phyloP scores from a whole-genome alignment of 2,329 filamentous ascomycete species.

The Dothistroma pini region DNA sequence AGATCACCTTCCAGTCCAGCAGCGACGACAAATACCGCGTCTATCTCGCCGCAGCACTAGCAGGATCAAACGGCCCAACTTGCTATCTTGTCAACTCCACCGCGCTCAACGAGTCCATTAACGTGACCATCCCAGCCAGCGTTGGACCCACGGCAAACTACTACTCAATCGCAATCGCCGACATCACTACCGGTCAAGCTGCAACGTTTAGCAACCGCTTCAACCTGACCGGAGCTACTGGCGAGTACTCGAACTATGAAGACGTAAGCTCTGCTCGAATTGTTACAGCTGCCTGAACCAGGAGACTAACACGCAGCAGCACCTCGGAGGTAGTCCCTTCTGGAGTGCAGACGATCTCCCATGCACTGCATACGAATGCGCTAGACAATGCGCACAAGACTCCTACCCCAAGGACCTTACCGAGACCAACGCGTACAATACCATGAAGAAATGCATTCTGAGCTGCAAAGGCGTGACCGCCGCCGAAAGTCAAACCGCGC shows the following conservation, averaged over 20 bases:
- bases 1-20: conserved; percentile 32
- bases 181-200: conserved; percentile 24
- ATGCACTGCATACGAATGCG: conserved; percentile 30
- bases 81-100: conserved; percentile 37
- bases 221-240: conserved; percentile 28
- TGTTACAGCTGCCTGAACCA: neutral
- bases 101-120: conserved; percentile 26
- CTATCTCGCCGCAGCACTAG: conserved; percentile 34
- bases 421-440: conserved; percentile 23
- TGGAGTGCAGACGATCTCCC: conserved; percentile 31
- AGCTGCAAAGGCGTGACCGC: conserved; percentile 28
- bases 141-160: conserved; percentile 33
- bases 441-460: conserved; percentile 30
- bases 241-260: conserved; percentile 31
- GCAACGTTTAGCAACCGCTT: conserved; percentile 29
- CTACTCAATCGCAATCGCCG: conserved; percentile 32
- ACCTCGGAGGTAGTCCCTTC: conserved; percentile 30
- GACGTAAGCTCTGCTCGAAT: neutral
- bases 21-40: conserved; percentile 32
- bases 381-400: conserved; percentile 29
- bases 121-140: conserved; percentile 32
- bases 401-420: conserved; percentile 29
- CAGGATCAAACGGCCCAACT: conserved; percentile 33
- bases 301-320: neutral
- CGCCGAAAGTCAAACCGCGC: conserved; percentile 17